phyloP scores from a whole-genome alignment of 2,329 filamentous ascomycete genomes.

The Colletotrichum sp. region DNA sequence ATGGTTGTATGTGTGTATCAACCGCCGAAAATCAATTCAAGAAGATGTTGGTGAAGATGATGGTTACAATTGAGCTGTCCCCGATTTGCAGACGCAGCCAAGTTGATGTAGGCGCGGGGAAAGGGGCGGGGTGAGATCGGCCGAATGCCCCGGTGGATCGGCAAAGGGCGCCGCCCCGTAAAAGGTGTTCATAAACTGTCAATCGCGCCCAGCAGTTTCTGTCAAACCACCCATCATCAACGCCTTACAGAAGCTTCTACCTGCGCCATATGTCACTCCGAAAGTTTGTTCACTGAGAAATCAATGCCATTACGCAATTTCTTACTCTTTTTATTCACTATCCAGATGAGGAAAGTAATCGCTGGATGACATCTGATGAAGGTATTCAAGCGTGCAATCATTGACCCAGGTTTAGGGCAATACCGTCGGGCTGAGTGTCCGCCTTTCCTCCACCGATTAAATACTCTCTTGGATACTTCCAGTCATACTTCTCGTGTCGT shows the following conservation, averaged over 20 bases:
- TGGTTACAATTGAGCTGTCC: neutral
- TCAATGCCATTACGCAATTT: neutral
- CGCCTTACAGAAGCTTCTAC: neutral
- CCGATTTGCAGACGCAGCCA: neutral
- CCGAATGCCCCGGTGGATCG: neutral
- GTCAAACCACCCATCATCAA: neutral
- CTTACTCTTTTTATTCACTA: neutral
- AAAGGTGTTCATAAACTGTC: neutral
- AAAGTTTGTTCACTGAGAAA: neutral
- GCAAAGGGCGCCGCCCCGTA: neutral
- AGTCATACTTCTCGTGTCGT: neutral
- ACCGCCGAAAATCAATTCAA: neutral
- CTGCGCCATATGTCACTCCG: neutral
- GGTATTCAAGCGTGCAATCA: neutral
- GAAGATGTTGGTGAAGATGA: neutral
- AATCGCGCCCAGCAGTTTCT: neutral
- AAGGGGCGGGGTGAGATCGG: neutral
- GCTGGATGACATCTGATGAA: fast-evolving
- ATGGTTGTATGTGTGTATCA: fast-evolving
- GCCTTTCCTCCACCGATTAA: neutral
- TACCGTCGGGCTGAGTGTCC: neutral
- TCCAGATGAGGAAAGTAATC: neutral
- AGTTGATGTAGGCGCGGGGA: neutral
- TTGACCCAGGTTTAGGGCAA: neutral
- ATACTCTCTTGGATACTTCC: neutral